A percentile compares a stretch with the other conserved stretches of the same genome.
Conservation (phyloP, 495 filamentous ascomycete species). For the Hypoxylon crocopeplum region DNA sequence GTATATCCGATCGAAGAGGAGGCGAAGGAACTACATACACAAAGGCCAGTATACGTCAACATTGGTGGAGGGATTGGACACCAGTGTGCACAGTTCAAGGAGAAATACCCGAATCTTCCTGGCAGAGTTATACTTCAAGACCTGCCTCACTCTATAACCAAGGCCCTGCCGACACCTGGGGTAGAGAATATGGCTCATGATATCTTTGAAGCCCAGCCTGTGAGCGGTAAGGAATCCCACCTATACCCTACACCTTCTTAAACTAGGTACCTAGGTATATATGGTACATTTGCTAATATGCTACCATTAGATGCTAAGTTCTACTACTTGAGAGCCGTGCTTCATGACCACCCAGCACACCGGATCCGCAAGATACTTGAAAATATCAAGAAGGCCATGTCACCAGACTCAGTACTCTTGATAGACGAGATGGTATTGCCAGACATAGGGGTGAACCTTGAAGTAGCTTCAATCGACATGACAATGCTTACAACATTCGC, state of each 20-base stretch:
- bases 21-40: background rate
- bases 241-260: no score
- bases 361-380: background rate
- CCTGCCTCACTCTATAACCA: background rate
- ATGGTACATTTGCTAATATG: background rate
- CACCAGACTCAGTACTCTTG: background rate
- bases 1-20: constrained; percentile 26
- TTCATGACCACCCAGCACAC: background rate
- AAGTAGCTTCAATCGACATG: background rate
- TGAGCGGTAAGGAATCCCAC: no score
- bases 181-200: background rate
- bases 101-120: background rate
- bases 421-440: background rate
- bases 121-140: background rate
- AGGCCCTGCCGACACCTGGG: background rate
- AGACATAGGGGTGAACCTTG: background rate
- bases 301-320: background rate
- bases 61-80: background rate
- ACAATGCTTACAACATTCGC: background rate
- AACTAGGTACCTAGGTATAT: background rate
- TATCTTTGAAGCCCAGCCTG: background rate
- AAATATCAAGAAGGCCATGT: background rate
- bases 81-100: no score
- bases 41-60: constrained; percentile 13
- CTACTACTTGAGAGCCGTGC: background rate